Conservation (phyloP, 176 grass and related monocot species). For the Raddia guianensis region DNA sequence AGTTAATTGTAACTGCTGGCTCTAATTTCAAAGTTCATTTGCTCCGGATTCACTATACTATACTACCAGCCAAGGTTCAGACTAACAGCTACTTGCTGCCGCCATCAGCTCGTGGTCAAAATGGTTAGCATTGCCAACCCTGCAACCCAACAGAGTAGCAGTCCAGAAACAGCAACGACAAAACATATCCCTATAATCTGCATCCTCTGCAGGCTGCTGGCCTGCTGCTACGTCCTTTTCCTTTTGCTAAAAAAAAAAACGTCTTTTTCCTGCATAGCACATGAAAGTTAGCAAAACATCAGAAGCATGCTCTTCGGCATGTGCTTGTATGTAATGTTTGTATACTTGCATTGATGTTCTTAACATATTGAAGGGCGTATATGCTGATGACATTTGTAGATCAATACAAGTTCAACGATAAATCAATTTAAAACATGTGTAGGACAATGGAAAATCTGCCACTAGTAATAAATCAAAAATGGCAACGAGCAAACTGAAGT, state of each 20-base stretch:
- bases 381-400: background rate
- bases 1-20: background rate
- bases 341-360: background rate
- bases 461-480: background rate
- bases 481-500: background rate
- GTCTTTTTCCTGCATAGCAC: background rate
- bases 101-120: background rate
- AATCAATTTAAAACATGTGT: background rate
- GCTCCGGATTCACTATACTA: background rate
- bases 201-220: background rate
- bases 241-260: background rate
- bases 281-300: background rate
- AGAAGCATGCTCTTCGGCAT: background rate
- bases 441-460: background rate
- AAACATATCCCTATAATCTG: background rate
- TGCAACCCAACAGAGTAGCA: background rate
- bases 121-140: slow-evolving; percentile 3
- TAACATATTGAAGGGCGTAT: background rate
- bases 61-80: background rate
- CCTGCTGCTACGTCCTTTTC: no score
- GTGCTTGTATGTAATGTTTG: background rate
- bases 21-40: background rate
- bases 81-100: background rate
- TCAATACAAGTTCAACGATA: background rate
- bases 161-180: slow-evolving; percentile 14